Conservation (phyloP, 176 grass and related monocot species). For the Aegilops umbellulata region DNA sequence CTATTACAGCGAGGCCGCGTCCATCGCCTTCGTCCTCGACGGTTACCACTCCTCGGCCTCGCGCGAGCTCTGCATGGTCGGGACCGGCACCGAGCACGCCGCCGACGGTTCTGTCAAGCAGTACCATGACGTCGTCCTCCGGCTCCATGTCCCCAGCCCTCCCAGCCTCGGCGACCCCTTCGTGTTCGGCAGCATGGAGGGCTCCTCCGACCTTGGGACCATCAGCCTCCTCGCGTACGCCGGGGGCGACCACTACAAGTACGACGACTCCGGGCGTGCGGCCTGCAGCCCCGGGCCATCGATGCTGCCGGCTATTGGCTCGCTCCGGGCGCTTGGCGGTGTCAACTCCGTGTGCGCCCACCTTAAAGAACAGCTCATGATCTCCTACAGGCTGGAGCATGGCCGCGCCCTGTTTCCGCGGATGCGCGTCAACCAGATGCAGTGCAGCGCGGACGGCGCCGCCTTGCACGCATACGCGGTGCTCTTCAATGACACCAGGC, state of each 20-base stretch:
- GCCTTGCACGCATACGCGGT: slow-evolving; percentile 33
- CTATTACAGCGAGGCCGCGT: not conserved
- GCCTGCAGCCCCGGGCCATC: not conserved
- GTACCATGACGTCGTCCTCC: slow-evolving; percentile 15
- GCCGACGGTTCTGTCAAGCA: not conserved
- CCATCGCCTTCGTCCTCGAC: slow-evolving; percentile 6
- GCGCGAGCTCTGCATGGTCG: slow-evolving; percentile 48
- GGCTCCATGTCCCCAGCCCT: slow-evolving; percentile 30
- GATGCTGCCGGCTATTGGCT: not conserved
- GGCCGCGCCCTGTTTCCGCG: not conserved
- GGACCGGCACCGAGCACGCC: not conserved
- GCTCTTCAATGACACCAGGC: slow-evolving; percentile 37
- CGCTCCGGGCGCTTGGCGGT: not conserved
- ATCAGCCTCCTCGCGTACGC: slow-evolving; percentile 27
- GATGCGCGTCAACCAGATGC: slow-evolving; percentile 39
- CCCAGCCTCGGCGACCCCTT: slow-evolving; percentile 28
- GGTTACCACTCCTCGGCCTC: not conserved
- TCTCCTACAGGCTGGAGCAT: slow-evolving; percentile 21
- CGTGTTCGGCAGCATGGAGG: slow-evolving; percentile 33
- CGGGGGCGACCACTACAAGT: slow-evolving; percentile 15
- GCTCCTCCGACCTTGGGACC: slow-evolving; percentile 15
- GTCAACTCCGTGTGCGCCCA: not conserved
- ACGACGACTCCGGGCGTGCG: slow-evolving; percentile 1
- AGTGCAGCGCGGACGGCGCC: slow-evolving; percentile 27
- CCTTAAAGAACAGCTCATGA: not conserved